phyloP scores from a whole-genome alignment of 352 stramenopile species.

The Chrysophaeum taylorii region DNA sequence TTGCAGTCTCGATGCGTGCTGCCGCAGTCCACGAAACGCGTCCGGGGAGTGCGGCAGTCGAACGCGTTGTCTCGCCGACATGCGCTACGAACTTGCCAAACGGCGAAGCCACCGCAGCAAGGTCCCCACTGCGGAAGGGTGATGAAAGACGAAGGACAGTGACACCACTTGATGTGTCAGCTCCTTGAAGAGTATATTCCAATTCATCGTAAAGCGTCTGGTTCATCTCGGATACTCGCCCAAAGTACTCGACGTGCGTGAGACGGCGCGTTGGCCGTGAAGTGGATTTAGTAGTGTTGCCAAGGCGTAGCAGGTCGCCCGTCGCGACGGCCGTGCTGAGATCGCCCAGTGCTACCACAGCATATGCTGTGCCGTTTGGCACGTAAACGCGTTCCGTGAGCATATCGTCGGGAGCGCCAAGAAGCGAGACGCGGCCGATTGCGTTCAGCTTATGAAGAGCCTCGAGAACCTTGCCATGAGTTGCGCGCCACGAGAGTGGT shows the following conservation, averaged over 20 bases:
- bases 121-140: constrained; percentile 7
- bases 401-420: constrained; percentile 17
- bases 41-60: constrained; percentile 6
- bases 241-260: neutral
- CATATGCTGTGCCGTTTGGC: neutral
- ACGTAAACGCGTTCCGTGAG: neutral
- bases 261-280: neutral
- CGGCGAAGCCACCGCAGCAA: neutral
- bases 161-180: neutral
- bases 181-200: neutral
- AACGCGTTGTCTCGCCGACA: constrained; percentile 7
- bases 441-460: constrained; percentile 46
- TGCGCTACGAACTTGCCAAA: constrained; percentile 1
- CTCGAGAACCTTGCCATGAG: constrained; percentile 37
- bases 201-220: too few species aligned
- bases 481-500: constrained; percentile 43
- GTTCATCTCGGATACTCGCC: too few species aligned
- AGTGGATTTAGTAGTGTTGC: neutral
- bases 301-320: constrained; percentile 15
- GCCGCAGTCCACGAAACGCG: constrained; percentile 2
- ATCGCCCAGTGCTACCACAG: constrained; percentile 20
- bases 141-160: constrained; percentile 13
- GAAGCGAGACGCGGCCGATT: constrained; percentile 46
- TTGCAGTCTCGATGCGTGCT: neutral
- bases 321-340: constrained; percentile 26